A percentile compares a stretch with the other conserved stretches of the same genome.
Evolutionary conservation across 129 eudicot genomes (phyloP).

Genomic region (Arctium lappa): DNA sequence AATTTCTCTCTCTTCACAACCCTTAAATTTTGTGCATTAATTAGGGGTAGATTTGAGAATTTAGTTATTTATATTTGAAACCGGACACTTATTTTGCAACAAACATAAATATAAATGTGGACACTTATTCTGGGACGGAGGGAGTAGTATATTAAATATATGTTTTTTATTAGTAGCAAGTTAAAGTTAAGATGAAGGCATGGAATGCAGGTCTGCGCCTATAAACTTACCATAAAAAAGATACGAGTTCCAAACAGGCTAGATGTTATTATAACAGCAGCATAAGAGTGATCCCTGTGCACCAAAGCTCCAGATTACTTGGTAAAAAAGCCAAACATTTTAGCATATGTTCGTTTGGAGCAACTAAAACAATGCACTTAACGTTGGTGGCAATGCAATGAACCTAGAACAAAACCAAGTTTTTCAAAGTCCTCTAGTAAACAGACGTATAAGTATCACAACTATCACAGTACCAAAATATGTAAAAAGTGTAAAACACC

Average conservation of each 20-base stretch:
- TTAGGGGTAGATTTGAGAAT: background rate
- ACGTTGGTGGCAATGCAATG: background rate
- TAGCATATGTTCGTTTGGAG: background rate
- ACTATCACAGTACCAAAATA: background rate
- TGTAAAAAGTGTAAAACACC: background rate
- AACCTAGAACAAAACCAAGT: background rate
- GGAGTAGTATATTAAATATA: background rate
- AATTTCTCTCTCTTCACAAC: background rate
- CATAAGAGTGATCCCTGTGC: background rate
- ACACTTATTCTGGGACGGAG: background rate
- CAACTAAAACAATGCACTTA: background rate
- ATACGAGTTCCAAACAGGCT: background rate
- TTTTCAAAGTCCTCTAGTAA: slow-evolving; percentile 5
- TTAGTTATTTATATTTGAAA: background rate
- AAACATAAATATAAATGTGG: background rate
- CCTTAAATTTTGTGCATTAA: background rate
- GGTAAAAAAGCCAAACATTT: background rate
- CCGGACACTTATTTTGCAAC: background rate
- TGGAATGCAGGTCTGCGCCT: background rate
- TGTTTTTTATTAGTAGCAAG: background rate
- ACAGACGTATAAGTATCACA: slow-evolving; percentile 5
- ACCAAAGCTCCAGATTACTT: background rate
- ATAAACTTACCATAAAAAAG: background rate
- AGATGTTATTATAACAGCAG: background rate
- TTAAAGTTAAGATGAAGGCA: background rate